These are phyloP conservation scores for Lunularia cruciata DNA, from an alignment of 225 moss, liverwort and hornwort species.

Conservation along the genomic window DNA sequence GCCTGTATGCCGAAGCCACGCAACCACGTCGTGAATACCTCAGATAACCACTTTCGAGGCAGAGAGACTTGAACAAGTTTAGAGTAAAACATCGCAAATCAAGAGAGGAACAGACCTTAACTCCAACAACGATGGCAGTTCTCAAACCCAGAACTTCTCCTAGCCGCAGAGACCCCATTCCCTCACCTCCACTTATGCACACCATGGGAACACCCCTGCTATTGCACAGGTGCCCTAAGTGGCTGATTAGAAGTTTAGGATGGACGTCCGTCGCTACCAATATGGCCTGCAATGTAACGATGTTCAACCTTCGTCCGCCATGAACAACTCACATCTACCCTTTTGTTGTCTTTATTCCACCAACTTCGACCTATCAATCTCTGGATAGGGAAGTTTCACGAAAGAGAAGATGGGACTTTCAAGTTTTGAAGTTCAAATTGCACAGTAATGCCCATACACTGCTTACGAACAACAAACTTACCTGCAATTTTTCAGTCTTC, in stretches of 20 bases:
- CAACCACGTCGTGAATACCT: not conserved
- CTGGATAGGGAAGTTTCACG: not conserved
- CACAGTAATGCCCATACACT: not conserved
- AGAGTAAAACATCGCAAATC: no score
- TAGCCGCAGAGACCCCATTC: constrained; percentile 63
- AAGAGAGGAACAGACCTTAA: constrained; percentile 51
- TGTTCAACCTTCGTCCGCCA: not conserved
- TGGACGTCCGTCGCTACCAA: constrained; percentile 71
- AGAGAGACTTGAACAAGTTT: not conserved
- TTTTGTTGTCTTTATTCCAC: not conserved
- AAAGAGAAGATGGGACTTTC: not conserved
- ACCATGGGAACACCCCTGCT: constrained; percentile 65
- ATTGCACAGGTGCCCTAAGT: constrained; percentile 53
- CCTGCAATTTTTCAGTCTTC: constrained; percentile 22
- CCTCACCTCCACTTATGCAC: constrained; percentile 55
- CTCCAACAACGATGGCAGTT: constrained; percentile 66
- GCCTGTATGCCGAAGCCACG: not conserved
- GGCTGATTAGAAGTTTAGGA: constrained; percentile 56
- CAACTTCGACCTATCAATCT: not conserved
- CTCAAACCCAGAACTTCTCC: constrained; percentile 63
- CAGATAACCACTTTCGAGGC: not conserved
- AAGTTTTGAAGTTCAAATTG: not conserved
- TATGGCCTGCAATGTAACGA: constrained; percentile 44
- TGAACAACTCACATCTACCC: not conserved
- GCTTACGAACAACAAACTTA: not conserved